These are phyloP conservation scores for Gossypium australe DNA, from an alignment of 345 rosid genomes.

Conservation along the genomic window DNA sequence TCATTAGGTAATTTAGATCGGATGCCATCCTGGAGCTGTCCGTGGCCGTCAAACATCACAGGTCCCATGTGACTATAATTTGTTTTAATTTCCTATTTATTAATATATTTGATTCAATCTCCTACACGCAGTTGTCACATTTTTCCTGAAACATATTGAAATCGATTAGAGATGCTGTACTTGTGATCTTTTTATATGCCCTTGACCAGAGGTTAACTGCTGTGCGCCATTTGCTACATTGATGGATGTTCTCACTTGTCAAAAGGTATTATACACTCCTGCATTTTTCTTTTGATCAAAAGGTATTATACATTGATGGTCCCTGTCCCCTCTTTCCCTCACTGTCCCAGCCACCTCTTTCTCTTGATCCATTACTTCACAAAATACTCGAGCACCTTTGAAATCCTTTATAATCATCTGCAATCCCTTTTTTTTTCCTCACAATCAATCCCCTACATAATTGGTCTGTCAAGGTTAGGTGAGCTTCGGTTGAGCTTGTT, in stretches of 20 bases:
- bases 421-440: neutral
- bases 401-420: neutral
- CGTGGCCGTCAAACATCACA: conserved; percentile 55
- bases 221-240: conserved; percentile 53
- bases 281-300: neutral
- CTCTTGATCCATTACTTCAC: neutral
- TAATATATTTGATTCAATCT: neutral
- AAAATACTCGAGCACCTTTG: neutral
- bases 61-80: conserved; percentile 32
- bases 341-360: too few relatives aligned
- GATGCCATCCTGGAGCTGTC: conserved; percentile 58
- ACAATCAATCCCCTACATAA: neutral
- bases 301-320: too few relatives aligned
- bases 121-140: neutral
- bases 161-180: neutral
- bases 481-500: neutral
- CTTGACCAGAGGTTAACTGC: conserved; percentile 48
- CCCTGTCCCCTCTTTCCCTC: too few relatives aligned
- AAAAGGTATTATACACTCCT: conserved; percentile 38
- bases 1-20: conserved; percentile 34
- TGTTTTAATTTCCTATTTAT: neutral
- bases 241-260: conserved; percentile 63
- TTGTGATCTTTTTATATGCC: conserved; percentile 1
- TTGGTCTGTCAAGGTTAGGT: neutral
- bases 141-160: neutral